These are phyloP conservation scores for Craterostigma plantagineum DNA, from an alignment of 257 asterid genomes.

Conservation along the genomic window DNA sequence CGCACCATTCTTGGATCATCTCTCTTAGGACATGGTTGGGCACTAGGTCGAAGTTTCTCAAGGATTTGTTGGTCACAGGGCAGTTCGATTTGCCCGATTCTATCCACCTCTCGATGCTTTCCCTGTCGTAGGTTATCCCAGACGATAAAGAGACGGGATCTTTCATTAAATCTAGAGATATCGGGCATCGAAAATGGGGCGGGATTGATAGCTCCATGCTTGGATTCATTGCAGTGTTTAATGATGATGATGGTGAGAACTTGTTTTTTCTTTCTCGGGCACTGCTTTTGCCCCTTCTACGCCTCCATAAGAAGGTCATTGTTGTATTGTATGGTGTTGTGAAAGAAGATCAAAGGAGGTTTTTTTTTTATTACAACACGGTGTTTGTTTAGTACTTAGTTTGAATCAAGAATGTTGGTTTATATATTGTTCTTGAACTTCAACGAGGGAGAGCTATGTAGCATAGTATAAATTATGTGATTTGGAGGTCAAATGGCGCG, in stretches of 20 bases:
- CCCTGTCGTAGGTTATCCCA: slow-evolving; percentile 53
- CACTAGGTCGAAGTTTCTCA: slow-evolving; percentile 27
- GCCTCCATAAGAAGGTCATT: slow-evolving; percentile 32
- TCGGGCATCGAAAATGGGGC: slow-evolving; percentile 35
- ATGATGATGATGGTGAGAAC: slow-evolving; percentile 2
- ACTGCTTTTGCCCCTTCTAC: slow-evolving; percentile 13
- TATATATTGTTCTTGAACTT: too few relatives aligned
- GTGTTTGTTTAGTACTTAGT: too few relatives aligned
- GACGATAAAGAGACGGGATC: slow-evolving; percentile 53
- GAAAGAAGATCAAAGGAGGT: too few relatives aligned
- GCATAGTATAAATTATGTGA: too few relatives aligned
- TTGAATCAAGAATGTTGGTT: too few relatives aligned
- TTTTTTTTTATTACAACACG: too few relatives aligned
- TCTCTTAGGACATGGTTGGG: slow-evolving; percentile 61
- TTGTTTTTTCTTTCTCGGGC: neutral
- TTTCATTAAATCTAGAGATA: slow-evolving; percentile 48
- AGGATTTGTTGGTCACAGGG: slow-evolving; percentile 38
- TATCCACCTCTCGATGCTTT: slow-evolving; percentile 50
- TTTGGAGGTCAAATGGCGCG: too few relatives aligned
- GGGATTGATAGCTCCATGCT: slow-evolving; percentile 34
- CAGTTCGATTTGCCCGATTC: slow-evolving; percentile 27
- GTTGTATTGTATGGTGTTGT: too few relatives aligned
- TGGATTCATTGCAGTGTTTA: too few relatives aligned
- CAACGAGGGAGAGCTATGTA: too few relatives aligned
- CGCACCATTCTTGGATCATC: slow-evolving; percentile 94